These are phyloP conservation scores for Phialocephala subalpina DNA, from an alignment of 2,329 filamentous ascomycete genomes.

Conservation along the genomic window DNA sequence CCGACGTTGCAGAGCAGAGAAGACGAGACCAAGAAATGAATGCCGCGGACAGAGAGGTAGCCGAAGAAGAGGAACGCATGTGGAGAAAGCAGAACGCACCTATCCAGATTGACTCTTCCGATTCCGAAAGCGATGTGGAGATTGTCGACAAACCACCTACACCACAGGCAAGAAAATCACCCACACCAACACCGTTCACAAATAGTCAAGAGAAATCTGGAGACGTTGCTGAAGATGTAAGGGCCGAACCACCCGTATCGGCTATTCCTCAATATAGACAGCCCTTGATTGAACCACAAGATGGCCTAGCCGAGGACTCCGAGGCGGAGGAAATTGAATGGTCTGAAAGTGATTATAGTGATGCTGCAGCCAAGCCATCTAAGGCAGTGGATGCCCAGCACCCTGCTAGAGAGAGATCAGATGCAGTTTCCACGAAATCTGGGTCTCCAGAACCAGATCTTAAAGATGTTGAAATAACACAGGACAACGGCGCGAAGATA, in stretches of 20 bases:
- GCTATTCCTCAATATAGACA: slow-evolving; percentile 39
- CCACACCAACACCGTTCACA: neutral
- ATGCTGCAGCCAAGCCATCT: slow-evolving; percentile 27
- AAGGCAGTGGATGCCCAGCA: slow-evolving; percentile 18
- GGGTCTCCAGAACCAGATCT: slow-evolving; percentile 56
- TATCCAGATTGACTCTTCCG: slow-evolving; percentile 70
- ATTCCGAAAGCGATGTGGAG: slow-evolving; percentile 63
- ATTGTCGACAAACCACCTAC: slow-evolving; percentile 59
- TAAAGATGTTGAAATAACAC: slow-evolving; percentile 52
- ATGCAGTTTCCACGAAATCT: slow-evolving; percentile 45
- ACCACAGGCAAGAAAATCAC: neutral
- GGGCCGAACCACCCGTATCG: slow-evolving; percentile 34
- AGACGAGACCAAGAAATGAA: slow-evolving; percentile 66
- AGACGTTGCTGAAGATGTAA: slow-evolving; percentile 44
- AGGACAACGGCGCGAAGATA: neutral
- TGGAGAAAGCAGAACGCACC: slow-evolving; percentile 57
- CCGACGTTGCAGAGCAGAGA: slow-evolving; percentile 65
- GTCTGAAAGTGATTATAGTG: slow-evolving; percentile 59
- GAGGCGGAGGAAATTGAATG: slow-evolving; percentile 54
- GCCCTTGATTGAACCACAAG: slow-evolving; percentile 10
- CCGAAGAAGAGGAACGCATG: slow-evolving; percentile 62
- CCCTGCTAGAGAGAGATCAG: slow-evolving; percentile 13
- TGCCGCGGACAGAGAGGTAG: slow-evolving; percentile 66
- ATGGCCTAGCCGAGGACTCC: slow-evolving; percentile 11
- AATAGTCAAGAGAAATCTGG: slow-evolving; percentile 23